phyloP scores from a whole-genome alignment of 2,329 filamentous ascomycete species.

The Didymellaceae sp. region DNA sequence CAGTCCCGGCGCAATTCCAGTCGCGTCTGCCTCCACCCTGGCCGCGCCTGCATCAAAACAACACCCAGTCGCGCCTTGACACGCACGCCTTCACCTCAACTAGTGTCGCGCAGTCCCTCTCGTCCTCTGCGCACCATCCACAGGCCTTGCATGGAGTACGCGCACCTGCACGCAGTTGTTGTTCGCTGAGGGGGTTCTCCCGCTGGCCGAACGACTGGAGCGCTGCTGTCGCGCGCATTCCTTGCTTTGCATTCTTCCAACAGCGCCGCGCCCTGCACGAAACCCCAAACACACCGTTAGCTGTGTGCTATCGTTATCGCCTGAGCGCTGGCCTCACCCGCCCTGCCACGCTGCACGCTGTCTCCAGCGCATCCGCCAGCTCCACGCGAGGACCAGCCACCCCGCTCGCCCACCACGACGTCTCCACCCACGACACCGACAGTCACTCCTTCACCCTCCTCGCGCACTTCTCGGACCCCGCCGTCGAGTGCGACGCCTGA shows the following conservation, averaged over 20 bases:
- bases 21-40: conserved; percentile 16
- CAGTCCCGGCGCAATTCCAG: background rate
- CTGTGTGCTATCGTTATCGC: conserved; percentile 39
- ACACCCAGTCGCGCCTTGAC: conserved; percentile 33
- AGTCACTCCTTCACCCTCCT: conserved; percentile 15
- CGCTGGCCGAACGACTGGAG: conserved; percentile 26
- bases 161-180: conserved; percentile 27
- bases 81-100: conserved; percentile 19
- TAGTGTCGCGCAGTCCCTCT: conserved; percentile 21
- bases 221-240: conserved; percentile 32
- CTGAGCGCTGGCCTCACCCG: conserved; percentile 29
- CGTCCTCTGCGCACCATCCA: conserved; percentile 18
- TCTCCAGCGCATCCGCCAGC: conserved; percentile 9
- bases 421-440: conserved; percentile 15
- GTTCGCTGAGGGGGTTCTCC: conserved; percentile 43
- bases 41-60: conserved; percentile 23
- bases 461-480: conserved; percentile 13
- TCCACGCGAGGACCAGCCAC: conserved; percentile 17
- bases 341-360: conserved; percentile 28
- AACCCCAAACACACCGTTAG: conserved; percentile 6
- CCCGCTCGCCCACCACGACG: conserved; percentile 17
- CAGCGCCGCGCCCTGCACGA: conserved; percentile 22
- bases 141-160: conserved; percentile 47
- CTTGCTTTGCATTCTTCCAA: conserved; percentile 38
- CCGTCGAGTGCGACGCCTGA: conserved; percentile 20